These are phyloP conservation scores for Aspergillus fructus DNA, from an alignment of 2,329 filamentous ascomycete genomes.

Conservation along the genomic window DNA sequence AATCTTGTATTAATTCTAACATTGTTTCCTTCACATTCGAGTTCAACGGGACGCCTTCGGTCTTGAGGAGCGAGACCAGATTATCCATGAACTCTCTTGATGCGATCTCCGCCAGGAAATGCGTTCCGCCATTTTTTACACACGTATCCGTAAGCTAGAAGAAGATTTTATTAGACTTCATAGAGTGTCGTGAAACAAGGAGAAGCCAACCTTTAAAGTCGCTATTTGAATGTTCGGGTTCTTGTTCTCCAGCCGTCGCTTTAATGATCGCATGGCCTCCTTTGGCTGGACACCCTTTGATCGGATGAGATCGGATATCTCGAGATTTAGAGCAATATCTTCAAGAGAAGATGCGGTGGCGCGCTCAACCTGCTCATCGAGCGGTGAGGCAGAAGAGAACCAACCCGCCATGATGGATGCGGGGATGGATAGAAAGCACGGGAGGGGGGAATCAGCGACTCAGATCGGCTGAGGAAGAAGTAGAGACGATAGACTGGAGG, in stretches of 20 bases:
- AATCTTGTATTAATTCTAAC: slow-evolving; percentile 87
- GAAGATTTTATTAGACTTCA: slow-evolving; percentile 5
- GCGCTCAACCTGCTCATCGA: slow-evolving; percentile 96
- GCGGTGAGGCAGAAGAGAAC: slow-evolving; percentile 88
- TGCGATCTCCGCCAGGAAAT: slow-evolving; percentile 93
- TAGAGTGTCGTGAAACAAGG: background rate
- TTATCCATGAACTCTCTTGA: slow-evolving; percentile 99
- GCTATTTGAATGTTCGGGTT: slow-evolving; percentile 97
- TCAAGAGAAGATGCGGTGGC: slow-evolving; percentile 93
- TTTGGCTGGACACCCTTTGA: slow-evolving; percentile 97
- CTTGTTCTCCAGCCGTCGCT: slow-evolving; percentile 91
- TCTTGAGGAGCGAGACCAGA: slow-evolving; percentile 82
- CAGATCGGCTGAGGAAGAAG: background rate
- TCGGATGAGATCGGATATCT: slow-evolving; percentile 95
- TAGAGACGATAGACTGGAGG: background rate
- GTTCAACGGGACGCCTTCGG: slow-evolving; percentile 73
- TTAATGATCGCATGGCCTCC: slow-evolving; percentile 96
- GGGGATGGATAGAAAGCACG: slow-evolving; percentile 5
- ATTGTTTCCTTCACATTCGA: slow-evolving; percentile 86
- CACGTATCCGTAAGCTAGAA: slow-evolving; percentile 88
- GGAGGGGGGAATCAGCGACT: background rate
- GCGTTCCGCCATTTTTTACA: slow-evolving; percentile 94
- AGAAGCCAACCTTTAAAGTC: slow-evolving; percentile 73
- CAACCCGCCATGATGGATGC: slow-evolving; percentile 80
- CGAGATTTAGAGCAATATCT: slow-evolving; percentile 94